Evolutionary conservation across 495 filamentous ascomycete species (phyloP).

Genomic region (Hypoxylon perforatum): DNA sequence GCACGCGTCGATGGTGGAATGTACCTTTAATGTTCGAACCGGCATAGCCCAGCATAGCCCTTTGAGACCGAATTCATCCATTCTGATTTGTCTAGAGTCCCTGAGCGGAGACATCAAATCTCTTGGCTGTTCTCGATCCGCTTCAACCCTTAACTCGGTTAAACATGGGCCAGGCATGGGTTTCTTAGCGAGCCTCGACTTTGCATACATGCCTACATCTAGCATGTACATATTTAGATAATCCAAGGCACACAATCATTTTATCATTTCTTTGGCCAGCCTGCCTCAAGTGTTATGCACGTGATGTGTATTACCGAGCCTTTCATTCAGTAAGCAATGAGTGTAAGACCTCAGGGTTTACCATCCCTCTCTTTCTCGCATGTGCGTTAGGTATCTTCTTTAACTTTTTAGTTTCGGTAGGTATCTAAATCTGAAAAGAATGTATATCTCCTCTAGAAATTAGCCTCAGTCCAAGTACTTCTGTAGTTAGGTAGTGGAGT

Average conservation of each 20-base stretch:
- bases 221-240: conserved; percentile 3
- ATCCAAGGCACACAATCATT: neutral
- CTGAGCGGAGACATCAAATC: neutral
- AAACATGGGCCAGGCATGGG: conserved; percentile 27
- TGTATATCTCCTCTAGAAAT: too few species aligned
- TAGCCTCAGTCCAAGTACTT: too few species aligned
- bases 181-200: conserved; percentile 11
- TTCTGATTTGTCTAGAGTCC: conserved; percentile 19
- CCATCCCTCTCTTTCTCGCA: too few species aligned
- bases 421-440: too few species aligned
- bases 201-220: neutral
- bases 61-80: neutral
- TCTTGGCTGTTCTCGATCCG: conserved; percentile 28
- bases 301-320: neutral
- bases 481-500: too few species aligned
- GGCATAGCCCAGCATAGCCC: conserved; percentile 16
- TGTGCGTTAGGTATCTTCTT: too few species aligned
- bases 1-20: conserved; percentile 32
- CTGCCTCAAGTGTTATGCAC: neutral
- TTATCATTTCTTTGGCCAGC: neutral
- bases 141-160: conserved; percentile 40
- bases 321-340: too few species aligned
- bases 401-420: too few species aligned
- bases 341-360: too few species aligned
- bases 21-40: conserved; percentile 41